Base-by-base conservation (phyloP, 1,284 basidiomycete genomes). In the Malassezia nana region DNA sequence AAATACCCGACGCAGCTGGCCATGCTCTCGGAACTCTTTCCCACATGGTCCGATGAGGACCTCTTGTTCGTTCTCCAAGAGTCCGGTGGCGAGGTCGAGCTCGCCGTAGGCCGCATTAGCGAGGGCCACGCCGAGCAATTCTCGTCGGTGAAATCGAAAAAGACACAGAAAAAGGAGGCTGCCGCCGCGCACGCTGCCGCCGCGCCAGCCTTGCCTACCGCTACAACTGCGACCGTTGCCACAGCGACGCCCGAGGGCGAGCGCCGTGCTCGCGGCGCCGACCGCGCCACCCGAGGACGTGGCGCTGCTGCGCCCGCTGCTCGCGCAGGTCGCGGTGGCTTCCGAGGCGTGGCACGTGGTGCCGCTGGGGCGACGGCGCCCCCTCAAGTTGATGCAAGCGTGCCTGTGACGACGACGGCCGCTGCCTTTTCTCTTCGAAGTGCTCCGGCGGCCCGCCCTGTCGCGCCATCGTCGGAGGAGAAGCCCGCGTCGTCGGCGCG, bases 121-220 rank as follows among this genome's bases (percentile, higher is more conserved):
- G 87, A 90, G 75, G 87, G 87, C 67, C 80, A 80, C 62, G 84
- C 80, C 40, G 81, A 84, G 74, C 86, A 86, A 75, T 91, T 88
- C 86, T 86, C 83, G 41, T 82, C 85, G 43, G 87, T 89, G 61
- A 83, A 82, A 64, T 83, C 82, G 74, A 90, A 89, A 81, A 90
- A 88, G 78, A 65, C 68, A 49, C 41, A 52, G 49, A 68, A 64
- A 59, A 70, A 69, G 59, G 69, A 72, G 48, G 41, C 62, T 3
- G 50, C 57, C 9, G 57, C 58, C 16, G 52, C 45, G 5, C 20
- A 53, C 6, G 46, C 52, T 13, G 50, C 61, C 33, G 31, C 59
- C 9, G n/a, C 51, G 31, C 56, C 60, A 40, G 54, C 41, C 12
- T n/a, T 46, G 8, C 43, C 46, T 16, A 16, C 43, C 5, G 39